Conservation (phyloP, 768 basidiomycete species). For the Termitomyces sp. region DNA sequence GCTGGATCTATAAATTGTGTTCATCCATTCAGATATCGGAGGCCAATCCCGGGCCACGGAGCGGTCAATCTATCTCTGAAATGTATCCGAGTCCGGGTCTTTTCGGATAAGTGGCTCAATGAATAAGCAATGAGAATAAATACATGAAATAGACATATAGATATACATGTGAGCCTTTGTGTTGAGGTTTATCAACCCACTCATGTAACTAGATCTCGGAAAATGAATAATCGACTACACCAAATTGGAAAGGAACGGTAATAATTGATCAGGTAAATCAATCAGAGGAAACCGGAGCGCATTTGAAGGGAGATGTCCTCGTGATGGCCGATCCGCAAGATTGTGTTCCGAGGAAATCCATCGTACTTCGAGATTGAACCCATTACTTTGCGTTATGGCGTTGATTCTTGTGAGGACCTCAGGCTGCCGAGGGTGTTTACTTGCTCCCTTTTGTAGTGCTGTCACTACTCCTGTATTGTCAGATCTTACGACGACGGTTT, state of each 20-base stretch:
- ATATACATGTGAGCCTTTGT: neutral
- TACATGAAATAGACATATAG: neutral
- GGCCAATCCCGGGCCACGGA: too few relatives aligned
- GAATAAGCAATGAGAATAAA: neutral
- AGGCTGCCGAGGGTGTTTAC: conserved; percentile 20
- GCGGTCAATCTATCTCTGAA: neutral
- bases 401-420: conserved; percentile 18
- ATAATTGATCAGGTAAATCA: conserved; percentile 6
- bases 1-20: neutral
- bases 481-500: conserved; percentile 25
- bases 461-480: conserved; percentile 38
- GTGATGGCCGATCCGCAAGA: conserved; percentile 12
- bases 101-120: too few relatives aligned
- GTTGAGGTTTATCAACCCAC: neutral
- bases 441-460: conserved; percentile 20
- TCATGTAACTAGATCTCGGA: too few relatives aligned
- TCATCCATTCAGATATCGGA: neutral
- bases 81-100: neutral
- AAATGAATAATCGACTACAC: neutral
- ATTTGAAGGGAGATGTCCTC: conserved; percentile 8
- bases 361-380: neutral
- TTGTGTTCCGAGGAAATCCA: conserved; percentile 8
- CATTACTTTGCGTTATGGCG: neutral
- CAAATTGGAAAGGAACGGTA: neutral
- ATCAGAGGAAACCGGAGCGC: conserved; percentile 6